phyloP scores from a whole-genome alignment of 306 rosid species.

The Crotalaria pallida region DNA sequence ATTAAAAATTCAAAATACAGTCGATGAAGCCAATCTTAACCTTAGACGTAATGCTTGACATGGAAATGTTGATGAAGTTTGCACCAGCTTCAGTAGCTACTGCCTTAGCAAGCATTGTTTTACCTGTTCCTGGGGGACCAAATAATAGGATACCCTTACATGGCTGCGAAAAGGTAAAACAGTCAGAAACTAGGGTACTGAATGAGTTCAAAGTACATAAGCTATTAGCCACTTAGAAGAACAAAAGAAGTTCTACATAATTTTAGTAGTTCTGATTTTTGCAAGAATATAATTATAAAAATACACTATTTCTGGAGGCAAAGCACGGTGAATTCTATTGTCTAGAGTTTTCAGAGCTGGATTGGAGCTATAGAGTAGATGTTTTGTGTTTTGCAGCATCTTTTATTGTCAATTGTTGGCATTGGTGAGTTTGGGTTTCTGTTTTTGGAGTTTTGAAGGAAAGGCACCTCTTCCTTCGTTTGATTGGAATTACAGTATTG shows the following conservation, averaged over 20 bases:
- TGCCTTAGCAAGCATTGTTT: constrained; percentile 99
- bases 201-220: neutral
- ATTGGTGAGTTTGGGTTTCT: too few relatives aligned
- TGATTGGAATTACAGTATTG: too few relatives aligned
- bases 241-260: neutral
- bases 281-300: neutral
- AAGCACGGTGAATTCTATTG: neutral
- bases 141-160: constrained; percentile 97
- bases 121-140: constrained; percentile 99
- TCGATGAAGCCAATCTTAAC: constrained; percentile 38
- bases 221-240: neutral
- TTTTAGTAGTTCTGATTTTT: neutral
- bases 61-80: constrained; percentile 96
- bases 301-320: neutral
- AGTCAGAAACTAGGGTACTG: constrained; percentile 8
- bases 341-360: neutral
- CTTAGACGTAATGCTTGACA: constrained; percentile 99
- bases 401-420: too few relatives aligned
- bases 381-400: too few relatives aligned
- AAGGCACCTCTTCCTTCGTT: too few relatives aligned
- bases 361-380: too few relatives aligned
- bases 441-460: too few relatives aligned
- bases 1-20: neutral
- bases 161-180: constrained; percentile 55
- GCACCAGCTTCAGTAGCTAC: constrained; percentile 99